Base-by-base conservation (phyloP, 495 filamentous ascomycete genomes). In the Tuber indicum region DNA sequence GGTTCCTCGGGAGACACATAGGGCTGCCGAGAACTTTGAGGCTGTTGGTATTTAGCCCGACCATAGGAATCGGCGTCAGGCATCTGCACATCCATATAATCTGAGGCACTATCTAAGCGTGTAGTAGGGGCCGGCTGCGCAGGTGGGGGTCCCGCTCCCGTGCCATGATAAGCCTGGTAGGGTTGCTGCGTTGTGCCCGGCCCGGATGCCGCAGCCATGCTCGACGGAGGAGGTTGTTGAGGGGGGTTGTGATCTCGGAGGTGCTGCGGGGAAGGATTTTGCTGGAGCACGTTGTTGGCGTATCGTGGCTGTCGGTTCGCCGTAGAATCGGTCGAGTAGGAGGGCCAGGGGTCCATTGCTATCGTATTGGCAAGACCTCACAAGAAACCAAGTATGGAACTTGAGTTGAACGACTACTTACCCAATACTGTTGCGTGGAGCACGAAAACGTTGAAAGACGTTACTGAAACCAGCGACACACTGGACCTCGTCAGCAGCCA, bases 31-130 rank as follows among this genome's bases (percentile, higher is more conserved):
- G 80, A 82, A 73, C 76, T 44, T 70, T 81, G 79, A 73, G 77
- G 32, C 69, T 81, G 79, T 71, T 77, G 86, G 81, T 92, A 92
- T 83, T 92, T 92, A 77, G 88, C 87, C 84, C 89, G 88, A 84
- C 90, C 91, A 86, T 91, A 92, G 52, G 89, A 89, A 83, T 93
- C 91, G 39, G 90, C 91, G 84, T 93, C 91, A 85, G 92, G 91
- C 91, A 93, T 93, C 75, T 88, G 87, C 77, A 91, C 89, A 84
- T 93, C 91, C 72, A 86, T 86, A 85, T 92, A 91, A 75, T 84
- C 87, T 49, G 75, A 74, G 72, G 69, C 73, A 76, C 58, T 79
- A 85, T 88, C 87, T 75, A 87, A 87, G 79, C 81, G 76, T 46
- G 81, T 79, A 66, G 77, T 85, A 83, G 86, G 87, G 84, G 88